Base-by-base conservation (phyloP, 2,329 filamentous ascomycete genomes). In the Aspergillus clavatus region DNA sequence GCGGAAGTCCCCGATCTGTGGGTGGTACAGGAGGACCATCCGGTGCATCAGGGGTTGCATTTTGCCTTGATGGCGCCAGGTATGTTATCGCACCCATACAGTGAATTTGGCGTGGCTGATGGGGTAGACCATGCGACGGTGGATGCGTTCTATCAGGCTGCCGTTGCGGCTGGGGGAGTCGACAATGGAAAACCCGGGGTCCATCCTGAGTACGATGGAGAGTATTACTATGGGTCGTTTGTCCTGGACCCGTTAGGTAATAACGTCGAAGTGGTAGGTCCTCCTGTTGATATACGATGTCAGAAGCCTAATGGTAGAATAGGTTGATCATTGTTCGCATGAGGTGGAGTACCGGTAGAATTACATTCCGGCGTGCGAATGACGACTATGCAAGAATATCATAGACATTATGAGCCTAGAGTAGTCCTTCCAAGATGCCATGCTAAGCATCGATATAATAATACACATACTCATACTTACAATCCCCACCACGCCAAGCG, bases 1-100 rank as follows among this genome's bases (percentile, higher is more conserved):
- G 47, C 46, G 7, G 45, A 45, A 26, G 47, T 49, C 19, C 56
- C 57, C 1, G 58, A 55, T 42, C 51, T 62, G 39, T 62, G 58
- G 58, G 50, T 62, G 21, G 31, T 35, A 2, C 42, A 46, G 6
- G 29, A 47, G 41, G n/a, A 37, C 22, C 3, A 19, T 10, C 26
- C 35, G 12, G 3, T 7, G 18, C 5, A 19, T 36, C 36, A 45
- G 11, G 39, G 42, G 4, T 33, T 50, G 8, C 54, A 57, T 46
- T 33, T 57, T 26, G 54, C 54, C 12, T 54, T 57, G 41, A 47
- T 39, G 31, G 43, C 46, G 4, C 43, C 33, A 14, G 47, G 54
- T 56, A 48, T 37, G 43, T 42, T 19, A 18, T 7, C n/a, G 27
- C 40, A 14, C 12, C 28, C 7, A n/a, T 31, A n/a, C n/a, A n/a